Base-by-base conservation (phyloP, 495 filamentous ascomycete species). In the Penicillium bialowiezense region DNA sequence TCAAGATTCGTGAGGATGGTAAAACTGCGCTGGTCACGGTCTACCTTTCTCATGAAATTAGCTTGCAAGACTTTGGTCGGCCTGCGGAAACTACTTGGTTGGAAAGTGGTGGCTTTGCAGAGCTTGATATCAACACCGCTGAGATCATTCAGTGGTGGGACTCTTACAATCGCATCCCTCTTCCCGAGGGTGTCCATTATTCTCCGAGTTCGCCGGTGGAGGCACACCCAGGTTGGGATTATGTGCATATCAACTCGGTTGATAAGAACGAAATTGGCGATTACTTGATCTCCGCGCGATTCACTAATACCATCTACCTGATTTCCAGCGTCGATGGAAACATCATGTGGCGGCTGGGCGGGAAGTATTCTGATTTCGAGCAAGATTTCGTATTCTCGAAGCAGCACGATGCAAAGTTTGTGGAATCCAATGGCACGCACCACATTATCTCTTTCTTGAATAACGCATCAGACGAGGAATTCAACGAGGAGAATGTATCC, bases 181-280 rank as follows among this genome's bases (percentile, higher is more conserved):
- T 74, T 4, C 13, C 20, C 3, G 69, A 69, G 53, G 51, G 41
- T 14, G 49, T 71, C 10, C 56, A 65, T 26, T 60, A 63, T 33
- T 2, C 23, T 15, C 44, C 28, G 3, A 8, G 10, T n/a, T 51
- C 54, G 13, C 19, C 21, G 3, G 41, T 54, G 1, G 56, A 62
- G 32, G 58, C 35, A 20, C 31, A 36, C 1, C 67, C 63, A 1
- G 69, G 61, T 6, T 81, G 76, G 75, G 79, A 85, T 52, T 83
- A 80, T 58, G 78, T 83, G 61, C 80, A 83, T 52, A 74, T 82
- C 55, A 83, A 83, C 60, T 73, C 76, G n/a, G 69, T 82, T 1
- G 41, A 43, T 26, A 43, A 43, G 10, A 32, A 14, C 15, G 17
- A 43, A 32, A 14, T 19, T 20, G 41, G 41, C 0, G 26, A 32